These are phyloP conservation scores for Ceriops tagal DNA, from an alignment of 345 rosid species.

Conservation along the genomic window DNA sequence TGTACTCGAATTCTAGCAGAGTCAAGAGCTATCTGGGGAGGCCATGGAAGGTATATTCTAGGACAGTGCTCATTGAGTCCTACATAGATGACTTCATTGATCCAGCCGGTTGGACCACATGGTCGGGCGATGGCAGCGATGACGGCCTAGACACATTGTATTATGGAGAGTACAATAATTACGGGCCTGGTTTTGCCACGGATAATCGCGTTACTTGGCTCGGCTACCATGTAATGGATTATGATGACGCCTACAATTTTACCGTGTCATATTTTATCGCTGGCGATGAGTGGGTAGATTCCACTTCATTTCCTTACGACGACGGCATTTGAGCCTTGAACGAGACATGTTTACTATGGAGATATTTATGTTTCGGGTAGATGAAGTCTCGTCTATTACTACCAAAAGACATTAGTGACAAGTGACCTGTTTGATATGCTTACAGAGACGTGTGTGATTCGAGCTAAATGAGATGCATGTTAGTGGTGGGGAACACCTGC, in stretches of 20 bases:
- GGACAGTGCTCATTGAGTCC: constrained; percentile 58
- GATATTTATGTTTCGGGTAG: no score
- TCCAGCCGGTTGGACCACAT: constrained; percentile 59
- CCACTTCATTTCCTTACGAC: constrained; percentile 76
- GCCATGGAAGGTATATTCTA: constrained; percentile 67
- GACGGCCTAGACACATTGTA: constrained; percentile 51
- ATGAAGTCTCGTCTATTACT: no score
- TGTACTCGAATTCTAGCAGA: constrained; percentile 24
- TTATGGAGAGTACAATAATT: constrained; percentile 74
- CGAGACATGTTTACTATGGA: no score
- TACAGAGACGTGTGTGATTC: no score
- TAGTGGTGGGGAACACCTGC: no score
- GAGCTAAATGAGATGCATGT: no score
- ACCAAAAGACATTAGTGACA: no score
- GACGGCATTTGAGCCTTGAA: constrained; percentile 40
- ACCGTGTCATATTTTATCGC: constrained; percentile 66
- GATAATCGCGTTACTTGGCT: constrained; percentile 40
- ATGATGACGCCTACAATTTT: constrained; percentile 57
- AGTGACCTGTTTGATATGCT: no score
- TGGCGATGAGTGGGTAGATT: constrained; percentile 68
- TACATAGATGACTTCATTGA: constrained; percentile 62
- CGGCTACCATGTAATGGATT: constrained; percentile 50
- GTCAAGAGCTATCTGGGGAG: constrained; percentile 74
- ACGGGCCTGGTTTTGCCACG: constrained; percentile 69
- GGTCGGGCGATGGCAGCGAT: constrained; percentile 43